Evolutionary conservation across 257 asterid species (phyloP), one percentile per base, ranked within the genome.

Genomic region (Rehmannia glutinosa): DNA sequence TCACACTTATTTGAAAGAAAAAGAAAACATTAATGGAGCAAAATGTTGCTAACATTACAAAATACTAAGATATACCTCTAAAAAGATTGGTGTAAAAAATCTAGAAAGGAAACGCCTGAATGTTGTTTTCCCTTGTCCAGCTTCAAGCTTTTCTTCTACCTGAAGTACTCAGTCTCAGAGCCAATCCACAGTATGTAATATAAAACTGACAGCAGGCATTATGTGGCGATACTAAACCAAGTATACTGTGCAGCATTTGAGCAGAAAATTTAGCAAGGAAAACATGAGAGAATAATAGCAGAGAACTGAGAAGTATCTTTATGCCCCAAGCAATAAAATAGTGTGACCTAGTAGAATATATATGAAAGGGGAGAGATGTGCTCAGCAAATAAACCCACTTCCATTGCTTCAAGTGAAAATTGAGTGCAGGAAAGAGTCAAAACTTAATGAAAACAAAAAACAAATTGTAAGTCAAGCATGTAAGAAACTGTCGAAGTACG

Each of bases 131-230:
- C 97, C 91, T 67, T 91, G 96, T 61, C 97, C 96, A 59, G 82
- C 55, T 76, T 86, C 97, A 62, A 91, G 97, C 60, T 91, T 91
- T 81, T 88, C 96, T 77, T 91, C 97, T 23, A 84, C 96, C 95
- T 86, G 81, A 36, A 62, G 52, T 42, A 52, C 21, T 54, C 69
- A 66, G 24, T 64, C 38, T 27, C 43, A 65, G 53, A 41, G 2
- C 35, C 45, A 45, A 58, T 64, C 52, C 59, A 30, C 0, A 56
- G 56, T 6, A n/a, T 3, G 21, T 30, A 43, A 58, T 13, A 36
- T 28, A 51, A 55, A 6, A 36, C 64, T 28, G 54, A 62, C n/a
- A 20, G 9, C 43, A 27, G 21, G 54, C 36, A 28, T 25, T 13
- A 13, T 5, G 24, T 13, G 50, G 54, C 24, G 52, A 59, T 59